phyloP scores from a whole-genome alignment of 306 rosid genomes.

The Ceratonia siliqua region DNA sequence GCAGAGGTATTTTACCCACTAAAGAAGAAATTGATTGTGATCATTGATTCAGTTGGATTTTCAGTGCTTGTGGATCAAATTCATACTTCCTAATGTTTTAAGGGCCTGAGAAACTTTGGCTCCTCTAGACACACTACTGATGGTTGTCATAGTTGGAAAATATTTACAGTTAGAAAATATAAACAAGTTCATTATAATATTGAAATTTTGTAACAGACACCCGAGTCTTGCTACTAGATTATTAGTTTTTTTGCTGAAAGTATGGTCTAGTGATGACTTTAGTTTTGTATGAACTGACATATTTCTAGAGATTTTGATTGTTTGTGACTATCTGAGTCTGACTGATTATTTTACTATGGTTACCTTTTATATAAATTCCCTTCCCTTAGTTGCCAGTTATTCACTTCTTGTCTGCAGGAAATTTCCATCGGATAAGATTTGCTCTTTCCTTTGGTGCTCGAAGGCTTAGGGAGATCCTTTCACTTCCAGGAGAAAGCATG shows the following conservation, averaged over 20 bases:
- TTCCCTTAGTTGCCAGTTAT: conserved; percentile 20
- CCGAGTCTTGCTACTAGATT: conserved; percentile 4
- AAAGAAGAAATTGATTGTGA: conserved; percentile 5
- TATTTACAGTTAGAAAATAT: not conserved
- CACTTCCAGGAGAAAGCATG: conserved; percentile 52
- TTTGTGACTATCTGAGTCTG: too few species aligned
- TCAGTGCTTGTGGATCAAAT: conserved; percentile 6
- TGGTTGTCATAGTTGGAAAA: not conserved
- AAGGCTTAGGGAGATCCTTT: conserved; percentile 47
- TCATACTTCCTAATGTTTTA: not conserved
- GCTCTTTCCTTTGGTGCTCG: conserved; percentile 53
- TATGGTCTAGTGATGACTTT: not conserved
- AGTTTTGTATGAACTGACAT: not conserved
- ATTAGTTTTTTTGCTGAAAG: not conserved
- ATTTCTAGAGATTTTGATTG: not conserved
- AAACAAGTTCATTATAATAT: conserved; percentile 14
- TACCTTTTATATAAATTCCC: conserved; percentile 1
- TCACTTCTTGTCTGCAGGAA: conserved; percentile 48
- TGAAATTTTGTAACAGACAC: conserved; percentile 4
- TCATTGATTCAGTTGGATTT: conserved; percentile 11
- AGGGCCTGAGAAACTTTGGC: not conserved
- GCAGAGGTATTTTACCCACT: conserved; percentile 47
- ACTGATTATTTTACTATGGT: not conserved
- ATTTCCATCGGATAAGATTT: conserved; percentile 48
- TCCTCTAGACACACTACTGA: not conserved